Base-by-base conservation (phyloP, 129 eudicot genomes). In the Pulicaria dysenterica region DNA sequence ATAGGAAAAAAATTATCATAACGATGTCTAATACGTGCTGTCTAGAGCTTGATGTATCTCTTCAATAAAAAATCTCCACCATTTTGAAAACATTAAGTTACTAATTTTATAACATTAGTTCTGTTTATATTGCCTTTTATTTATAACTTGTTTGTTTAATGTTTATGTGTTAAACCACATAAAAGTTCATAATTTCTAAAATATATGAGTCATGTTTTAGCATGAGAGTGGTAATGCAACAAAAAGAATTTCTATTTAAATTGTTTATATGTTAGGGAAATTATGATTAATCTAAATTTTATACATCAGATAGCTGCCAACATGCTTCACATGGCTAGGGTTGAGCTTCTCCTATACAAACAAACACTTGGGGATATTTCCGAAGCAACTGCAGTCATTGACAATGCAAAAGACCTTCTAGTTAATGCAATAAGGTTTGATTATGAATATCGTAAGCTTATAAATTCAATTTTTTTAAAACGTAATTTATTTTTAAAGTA, bases 291-390 rank as follows among this genome's bases (percentile, higher is more conserved):
- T 13, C 34, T 41, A 67, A 42, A 39, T 73, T 17, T 4, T 51
- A 38, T 24, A 10, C 31, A 58, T 19, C 85, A 87, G 92, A 72
- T 87, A 69, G 95, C 95, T 40, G 88, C 90, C 69, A 89, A 89
- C 81, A 79, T 87, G 87, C 81, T 92, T 70, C 73, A 81, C 77
- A 49, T 92, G 74, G 96, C 90, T 73, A 83, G 87, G 79, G 81
- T 92, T 69, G 84, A 85, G 73, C 78, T 81, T 72, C 87, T 85
- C 48, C 77, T 77, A 12, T 66, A 67, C 63, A 69, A 67, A 58
- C 79, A 81, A 76, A 62, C 75, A 70, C 77, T 65, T 61, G 65
- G 61, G 4, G 55, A 79, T 79, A 45, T 46, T 56, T 73, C 87
- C 61, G 69, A 83, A 73, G 90, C 85, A 62, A 71, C 80, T 46